Percentiles rank a stretch among this genome's conserved stretches.
These are phyloP conservation scores for Pyrenochaeta sp. DNA, from an alignment of 2,329 filamentous ascomycete species.

Conservation along the genomic window DNA sequence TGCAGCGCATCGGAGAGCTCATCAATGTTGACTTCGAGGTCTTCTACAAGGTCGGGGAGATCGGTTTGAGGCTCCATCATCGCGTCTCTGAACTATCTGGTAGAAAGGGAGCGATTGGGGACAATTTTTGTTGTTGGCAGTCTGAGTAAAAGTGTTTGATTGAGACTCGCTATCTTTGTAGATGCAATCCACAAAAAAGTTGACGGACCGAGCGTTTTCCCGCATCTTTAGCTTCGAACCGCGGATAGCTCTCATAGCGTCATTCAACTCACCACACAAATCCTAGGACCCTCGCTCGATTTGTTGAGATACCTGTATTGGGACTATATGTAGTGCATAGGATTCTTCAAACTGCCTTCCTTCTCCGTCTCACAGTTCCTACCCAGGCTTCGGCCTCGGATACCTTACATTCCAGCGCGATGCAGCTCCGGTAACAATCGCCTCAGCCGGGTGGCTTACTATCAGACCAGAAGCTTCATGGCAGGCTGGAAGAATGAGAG, in stretches of 20 bases:
- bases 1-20: slow-evolving; percentile 76
- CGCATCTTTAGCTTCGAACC: slow-evolving; percentile 19
- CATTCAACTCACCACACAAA: slow-evolving; percentile 12
- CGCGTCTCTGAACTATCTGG: background rate
- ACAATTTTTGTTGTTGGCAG: background rate
- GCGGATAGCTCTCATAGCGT: slow-evolving; percentile 11
- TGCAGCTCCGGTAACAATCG: slow-evolving; percentile 54
- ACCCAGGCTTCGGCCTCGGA: slow-evolving; percentile 57
- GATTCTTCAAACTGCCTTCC: slow-evolving; percentile 55
- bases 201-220: slow-evolving; percentile 35
- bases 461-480: slow-evolving; percentile 28
- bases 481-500: slow-evolving; percentile 33
- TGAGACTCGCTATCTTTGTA: background rate
- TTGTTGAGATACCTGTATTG: background rate
- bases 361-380: slow-evolving; percentile 46
- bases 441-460: slow-evolving; percentile 55
- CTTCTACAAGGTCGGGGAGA: slow-evolving; percentile 73
- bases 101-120: background rate
- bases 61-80: slow-evolving; percentile 63
- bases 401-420: slow-evolving; percentile 49
- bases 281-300: background rate
- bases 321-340: slow-evolving; percentile 21
- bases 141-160: slow-evolving; percentile 1
- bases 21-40: slow-evolving; percentile 81
- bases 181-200: slow-evolving; percentile 24